Evolutionary conservation across 169 alveolate species (phyloP).

Genomic region (Plasmodium vivax): DNA sequence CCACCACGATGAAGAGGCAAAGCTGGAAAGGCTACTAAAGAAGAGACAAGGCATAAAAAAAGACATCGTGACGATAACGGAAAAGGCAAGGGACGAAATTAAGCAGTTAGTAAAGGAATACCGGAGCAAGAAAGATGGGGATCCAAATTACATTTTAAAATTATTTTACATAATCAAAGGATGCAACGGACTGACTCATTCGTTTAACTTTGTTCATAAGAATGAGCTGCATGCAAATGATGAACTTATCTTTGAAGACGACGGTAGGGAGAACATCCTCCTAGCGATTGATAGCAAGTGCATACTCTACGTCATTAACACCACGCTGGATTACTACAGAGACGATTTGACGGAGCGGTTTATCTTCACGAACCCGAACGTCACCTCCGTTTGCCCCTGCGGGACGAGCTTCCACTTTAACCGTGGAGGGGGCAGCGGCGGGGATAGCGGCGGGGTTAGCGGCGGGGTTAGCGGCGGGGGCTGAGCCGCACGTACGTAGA

Average conservation of each 20-base stretch:
- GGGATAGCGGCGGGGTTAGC: neutral
- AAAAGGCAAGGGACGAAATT: constrained; percentile 36
- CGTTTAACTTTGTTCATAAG: constrained; percentile 20
- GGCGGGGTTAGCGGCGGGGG: neutral
- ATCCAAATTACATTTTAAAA: constrained; percentile 13
- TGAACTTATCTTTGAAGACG: constrained; percentile 44
- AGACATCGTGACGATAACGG: constrained; percentile 57
- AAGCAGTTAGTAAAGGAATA: constrained; percentile 13
- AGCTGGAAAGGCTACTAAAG: constrained; percentile 31
- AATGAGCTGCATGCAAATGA: constrained; percentile 40
- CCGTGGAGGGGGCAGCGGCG: neutral
- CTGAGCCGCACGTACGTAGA: neutral
- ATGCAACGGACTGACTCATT: constrained; percentile 70
- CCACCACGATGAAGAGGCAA: constrained; percentile 16
- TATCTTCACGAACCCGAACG: constrained; percentile 62
- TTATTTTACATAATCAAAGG: constrained; percentile 55
- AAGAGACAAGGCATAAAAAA: constrained; percentile 50
- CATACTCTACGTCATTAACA: constrained; percentile 46
- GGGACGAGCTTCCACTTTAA: constrained; percentile 70
- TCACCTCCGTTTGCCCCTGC: constrained; percentile 66
- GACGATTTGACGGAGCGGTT: constrained; percentile 64
- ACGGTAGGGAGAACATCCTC: constrained; percentile 3
- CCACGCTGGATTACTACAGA: constrained; percentile 51
- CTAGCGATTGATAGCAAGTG: constrained; percentile 63
- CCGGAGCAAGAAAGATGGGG: constrained; percentile 14